Evolutionary conservation across 768 basidiomycete genomes (phyloP).

Genomic region (Agrocybe pediades): DNA sequence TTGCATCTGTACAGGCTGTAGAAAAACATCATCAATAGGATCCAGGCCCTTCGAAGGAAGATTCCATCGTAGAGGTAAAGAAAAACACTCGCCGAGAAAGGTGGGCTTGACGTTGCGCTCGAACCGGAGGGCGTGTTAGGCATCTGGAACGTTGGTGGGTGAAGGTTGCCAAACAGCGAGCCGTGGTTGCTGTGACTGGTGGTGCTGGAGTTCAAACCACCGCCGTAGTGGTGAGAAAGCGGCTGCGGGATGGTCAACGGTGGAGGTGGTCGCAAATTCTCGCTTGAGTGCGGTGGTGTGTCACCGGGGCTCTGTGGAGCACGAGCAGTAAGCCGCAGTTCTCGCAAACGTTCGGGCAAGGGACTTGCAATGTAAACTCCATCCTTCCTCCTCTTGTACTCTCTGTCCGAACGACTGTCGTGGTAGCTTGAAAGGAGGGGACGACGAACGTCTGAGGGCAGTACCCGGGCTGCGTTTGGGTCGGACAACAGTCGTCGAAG

Average conservation of each 20-base stretch:
- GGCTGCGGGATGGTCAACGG: conserved; percentile 67
- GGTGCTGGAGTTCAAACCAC: conserved; percentile 37
- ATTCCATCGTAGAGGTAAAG: conserved; percentile 29
- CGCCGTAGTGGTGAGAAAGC: conserved; percentile 50
- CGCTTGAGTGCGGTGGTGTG: conserved; percentile 40
- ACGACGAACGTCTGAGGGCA: conserved; percentile 43
- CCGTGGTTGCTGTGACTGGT: conserved; percentile 37
- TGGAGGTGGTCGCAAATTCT: conserved; percentile 47
- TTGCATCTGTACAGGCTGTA: conserved; percentile 73
- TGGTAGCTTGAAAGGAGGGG: conserved; percentile 51
- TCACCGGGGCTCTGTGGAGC: conserved; percentile 45
- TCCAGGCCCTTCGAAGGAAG: conserved; percentile 42
- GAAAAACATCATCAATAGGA: conserved; percentile 56
- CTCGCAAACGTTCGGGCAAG: neutral
- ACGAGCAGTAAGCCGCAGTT: neutral
- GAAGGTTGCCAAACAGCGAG: conserved; percentile 49
- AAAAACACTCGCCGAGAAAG: conserved; percentile 86
- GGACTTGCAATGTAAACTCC: conserved; percentile 54
- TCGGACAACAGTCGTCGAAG: conserved; percentile 68
- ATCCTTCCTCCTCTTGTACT: conserved; percentile 64
- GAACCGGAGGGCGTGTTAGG: conserved; percentile 74
- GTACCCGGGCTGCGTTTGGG: conserved; percentile 30
- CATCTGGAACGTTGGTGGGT: conserved; percentile 61
- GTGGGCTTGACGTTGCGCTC: conserved; percentile 73
- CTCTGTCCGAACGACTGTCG: conserved; percentile 51